Base-by-base conservation (phyloP, 441 rosid species). In the Populus hybrid region DNA sequence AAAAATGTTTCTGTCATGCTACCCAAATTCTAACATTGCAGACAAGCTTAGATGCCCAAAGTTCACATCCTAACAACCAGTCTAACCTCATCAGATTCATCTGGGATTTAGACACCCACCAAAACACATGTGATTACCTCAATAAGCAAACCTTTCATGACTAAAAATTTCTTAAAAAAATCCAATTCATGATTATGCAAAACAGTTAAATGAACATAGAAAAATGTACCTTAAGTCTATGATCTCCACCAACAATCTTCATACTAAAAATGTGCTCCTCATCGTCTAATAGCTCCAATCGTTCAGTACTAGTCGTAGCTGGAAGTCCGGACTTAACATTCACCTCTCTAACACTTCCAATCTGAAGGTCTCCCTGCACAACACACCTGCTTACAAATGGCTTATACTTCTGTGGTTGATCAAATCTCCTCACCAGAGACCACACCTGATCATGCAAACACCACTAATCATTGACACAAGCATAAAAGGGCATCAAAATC, bases 351-450 rank as follows among this genome's bases (percentile, higher is more conserved):
- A 94, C 86, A 70, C 95, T 91, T 28, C 98, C 98, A 73, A 94
- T 94, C 72, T 86, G 88, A 73, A 92, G 87, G 68, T 85, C 97
- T 11, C 98, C 97, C 6, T 86, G 77, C 73, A 91, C 86, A 57
- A 86, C 81, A 78, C 98, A 94, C 84, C 95, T 83, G 82, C 96
- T 91, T n/a, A 94, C 88, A 59, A 94, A 94, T n/a, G 98, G 98
- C 83, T 94, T 93, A 82, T 94, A 94, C 88, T 81, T 88, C 81
- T 91, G 96, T 34, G 98, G 97, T 76, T 91, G 90, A 82, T 94
- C 98, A 75, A 94, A 92, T 77, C 98, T 89, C 84, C 97, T 83
- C 76, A 92, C 98, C 68, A 94, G 81, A 40, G 98, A 94, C 98
- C 98, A 94, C 36, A 94, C 98, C 77, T 77, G 46, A 75, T 11